Base-by-base conservation (phyloP, 1,284 basidiomycete genomes). In the Anthracocystis setariae region DNA sequence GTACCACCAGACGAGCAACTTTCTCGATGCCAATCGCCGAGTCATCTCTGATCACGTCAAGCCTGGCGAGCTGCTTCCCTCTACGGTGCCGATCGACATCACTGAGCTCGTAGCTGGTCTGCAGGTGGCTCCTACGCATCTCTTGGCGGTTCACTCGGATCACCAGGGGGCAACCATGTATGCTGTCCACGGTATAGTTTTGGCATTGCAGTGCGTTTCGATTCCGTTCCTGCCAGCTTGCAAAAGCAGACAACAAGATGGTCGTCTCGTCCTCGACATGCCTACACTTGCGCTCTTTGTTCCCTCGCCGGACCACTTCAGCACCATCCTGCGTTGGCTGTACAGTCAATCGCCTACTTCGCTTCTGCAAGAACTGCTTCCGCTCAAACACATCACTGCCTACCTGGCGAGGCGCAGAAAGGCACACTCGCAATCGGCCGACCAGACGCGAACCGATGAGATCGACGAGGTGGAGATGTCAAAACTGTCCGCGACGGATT, bases 131-230 rank as follows among this genome's bases (percentile, higher is more conserved):
- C 72, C 72, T 4, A 59, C 67, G 8, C 72, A 74, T 37, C 21
- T 74, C 15, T 25, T 74, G 13, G 68, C 72, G 1, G 62, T 74
- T 39, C 58, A 68, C 42, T 58, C 62, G 39, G 53, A 52, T 23
- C 45, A 21, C 17, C 47, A 60, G 29, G 59, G 46, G 4, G 59
- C 69, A 1, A 67, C 56, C 17, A 37, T 74, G 18, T 63, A 67
- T 13, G 56, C 56, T 12, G 60, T 64, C 15, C 72, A 74, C 23
- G 63, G 52, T 3, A 27, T 54, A n/a, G 60, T 68, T 3, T 24
- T 67, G 18, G 67, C 72, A 13, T 46, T 74, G 21, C 72, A 74
- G 49, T 74, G 72, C 45, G 61, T 71, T 15, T 71, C 72, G 21
- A 67, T 74, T 25, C 72, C 72, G 5, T 67, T 65, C 32, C 35